Evolutionary conservation across 2,329 filamentous ascomycete species (phyloP).

Genomic region (Diaporthe velutina): DNA sequence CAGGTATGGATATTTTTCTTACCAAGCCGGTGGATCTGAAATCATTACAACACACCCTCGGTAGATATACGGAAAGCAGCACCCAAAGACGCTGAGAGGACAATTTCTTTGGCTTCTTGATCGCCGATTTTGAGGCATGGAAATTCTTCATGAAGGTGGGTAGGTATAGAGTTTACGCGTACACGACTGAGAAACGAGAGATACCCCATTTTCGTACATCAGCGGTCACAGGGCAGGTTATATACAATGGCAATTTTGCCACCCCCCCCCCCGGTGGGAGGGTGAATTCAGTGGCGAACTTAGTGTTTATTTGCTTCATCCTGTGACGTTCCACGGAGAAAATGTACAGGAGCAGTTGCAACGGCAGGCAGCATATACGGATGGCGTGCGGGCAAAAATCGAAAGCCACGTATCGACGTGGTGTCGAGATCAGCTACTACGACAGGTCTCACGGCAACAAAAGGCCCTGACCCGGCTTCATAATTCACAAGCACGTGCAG

Average conservation of each 20-base stretch:
- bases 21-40: constrained; percentile 60
- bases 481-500: no score
- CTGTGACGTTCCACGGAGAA: not conserved
- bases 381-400: not conserved
- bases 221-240: not conserved
- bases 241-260: not conserved
- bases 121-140: no score
- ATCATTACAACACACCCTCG: constrained; percentile 42
- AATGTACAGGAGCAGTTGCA: not conserved
- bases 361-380: not conserved
- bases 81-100: not conserved
- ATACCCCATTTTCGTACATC: constrained; percentile 18
- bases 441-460: not conserved
- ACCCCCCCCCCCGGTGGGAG: no score
- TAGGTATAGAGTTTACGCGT: constrained; percentile 14
- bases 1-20: constrained; percentile 60
- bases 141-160: not conserved
- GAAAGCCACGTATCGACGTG: not conserved
- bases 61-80: not conserved
- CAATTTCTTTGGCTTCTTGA: not conserved
- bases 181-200: constrained; percentile 18
- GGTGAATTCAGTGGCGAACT: not conserved
- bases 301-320: not conserved
- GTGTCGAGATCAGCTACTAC: not conserved
- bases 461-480: no score